phyloP scores from a whole-genome alignment of 257 asterid species.

The Nicotiana noctiflora region DNA sequence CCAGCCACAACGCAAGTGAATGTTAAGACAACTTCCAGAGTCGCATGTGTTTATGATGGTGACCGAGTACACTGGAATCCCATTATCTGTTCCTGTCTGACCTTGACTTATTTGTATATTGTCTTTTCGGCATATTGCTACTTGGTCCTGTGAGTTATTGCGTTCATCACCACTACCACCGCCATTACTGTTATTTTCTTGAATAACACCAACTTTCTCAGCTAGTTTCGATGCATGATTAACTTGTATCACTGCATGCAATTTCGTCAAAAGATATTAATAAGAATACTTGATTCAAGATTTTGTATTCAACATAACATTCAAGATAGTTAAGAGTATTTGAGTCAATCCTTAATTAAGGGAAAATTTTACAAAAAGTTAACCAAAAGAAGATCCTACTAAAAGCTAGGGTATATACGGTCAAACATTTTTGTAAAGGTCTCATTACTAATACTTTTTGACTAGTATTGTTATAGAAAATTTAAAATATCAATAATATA shows the following conservation, averaged over 20 bases:
- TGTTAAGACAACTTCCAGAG: conserved; percentile 34
- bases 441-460: too few relatives aligned
- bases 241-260: background rate
- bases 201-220: background rate
- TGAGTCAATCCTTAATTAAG: background rate
- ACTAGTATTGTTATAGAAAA: too few relatives aligned
- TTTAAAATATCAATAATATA: too few relatives aligned
- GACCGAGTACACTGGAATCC: conserved; percentile 66
- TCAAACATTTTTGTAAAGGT: too few relatives aligned
- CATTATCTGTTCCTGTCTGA: conserved; percentile 18
- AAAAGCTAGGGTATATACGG: background rate
- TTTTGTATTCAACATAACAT: too few relatives aligned
- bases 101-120: conserved; percentile 43
- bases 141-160: conserved; percentile 21
- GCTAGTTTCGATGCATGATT: background rate
- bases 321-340: too few relatives aligned
- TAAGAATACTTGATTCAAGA: too few relatives aligned
- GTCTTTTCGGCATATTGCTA: conserved; percentile 32
- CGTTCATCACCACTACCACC: background rate
- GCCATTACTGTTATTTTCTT: background rate
- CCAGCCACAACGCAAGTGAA: conserved; percentile 74
- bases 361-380: too few relatives aligned
- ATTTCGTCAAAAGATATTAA: background rate
- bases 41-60: conserved; percentile 36
- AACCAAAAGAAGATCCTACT: background rate